Base-by-base conservation (phyloP, 2,329 filamentous ascomycete genomes). In the Didymellaceae sp. region DNA sequence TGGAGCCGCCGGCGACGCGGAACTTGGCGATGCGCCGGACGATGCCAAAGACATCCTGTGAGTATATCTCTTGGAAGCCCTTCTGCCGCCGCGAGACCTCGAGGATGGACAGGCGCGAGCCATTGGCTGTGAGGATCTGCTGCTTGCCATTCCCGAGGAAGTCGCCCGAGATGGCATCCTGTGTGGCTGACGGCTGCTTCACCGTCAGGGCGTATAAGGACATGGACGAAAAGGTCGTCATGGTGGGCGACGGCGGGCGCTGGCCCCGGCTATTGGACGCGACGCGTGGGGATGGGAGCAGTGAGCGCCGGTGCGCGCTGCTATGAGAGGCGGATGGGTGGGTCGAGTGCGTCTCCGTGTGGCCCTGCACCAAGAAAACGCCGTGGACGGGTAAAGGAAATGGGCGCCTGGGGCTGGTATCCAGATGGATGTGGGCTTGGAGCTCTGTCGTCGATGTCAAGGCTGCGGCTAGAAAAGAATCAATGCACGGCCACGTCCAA, bases 181-280 rank as follows among this genome's bases (percentile, higher is more conserved):
- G 91, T 68, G 96, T 86, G 53, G 91, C 89, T 61, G 91, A 92
- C 25, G 94, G 90, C 64, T 90, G 88, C 77, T 97, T 91, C 69
- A 99, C 87, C 63, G 94, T 97, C 79, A 99, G 82, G 68, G 91
- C 94, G 80, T 99, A 99, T 79, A 99, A 87, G 75, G 97, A 97
- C 91, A 97, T 96, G 74, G 93, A 93, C 61, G 92, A 97, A 55
- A 93, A 97, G 73, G 92, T 96, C 80, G 94, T 93, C 94, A 97
- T 97, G 73, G 52, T 80, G 77, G 73, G 71, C 66, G 54, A 53
- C 52, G 60, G 67, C 52, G 70, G 67, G 67, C 70, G 52, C 62
- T 45, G 56, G 64, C 66, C 67, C 64, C 59, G 66, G 41, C 45
- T 41, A n/a, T n/a, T n/a, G 52, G 58, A 34, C 44, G 37, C 31